A percentile compares a stretch with the other conserved stretches of the same genome.
Evolutionary conservation across 1,284 basidiomycete genomes (phyloP).

Genomic region (Schizophyllum amplum): DNA sequence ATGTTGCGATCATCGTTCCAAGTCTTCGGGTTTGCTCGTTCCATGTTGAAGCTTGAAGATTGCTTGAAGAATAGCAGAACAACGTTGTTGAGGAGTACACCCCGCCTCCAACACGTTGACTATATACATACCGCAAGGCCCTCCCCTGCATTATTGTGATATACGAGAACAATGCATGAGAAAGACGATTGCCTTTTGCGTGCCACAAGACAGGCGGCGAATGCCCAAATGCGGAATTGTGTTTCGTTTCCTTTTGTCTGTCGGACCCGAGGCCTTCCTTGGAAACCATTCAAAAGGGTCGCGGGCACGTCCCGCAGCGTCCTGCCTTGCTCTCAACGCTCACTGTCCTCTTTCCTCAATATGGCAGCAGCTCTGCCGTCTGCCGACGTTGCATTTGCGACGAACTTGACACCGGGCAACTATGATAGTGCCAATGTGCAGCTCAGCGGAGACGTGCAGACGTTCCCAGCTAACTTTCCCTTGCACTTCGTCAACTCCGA

Average conservation of each 20-base stretch:
- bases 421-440: constrained; percentile 2
- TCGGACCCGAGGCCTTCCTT: constrained; percentile 5
- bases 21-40: neutral
- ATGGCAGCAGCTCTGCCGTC: constrained; percentile 5
- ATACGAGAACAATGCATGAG: neutral
- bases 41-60: neutral
- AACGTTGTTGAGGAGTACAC: neutral
- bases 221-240: neutral
- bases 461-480: neutral
- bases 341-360: constrained; percentile 6
- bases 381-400: constrained; percentile 10
- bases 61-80: neutral
- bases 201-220: neutral
- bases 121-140: neutral
- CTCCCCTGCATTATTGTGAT: neutral
- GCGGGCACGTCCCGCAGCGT: neutral
- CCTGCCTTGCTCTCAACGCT: neutral
- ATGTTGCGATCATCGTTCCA: neutral
- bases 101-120: neutral
- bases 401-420: constrained; percentile 10
- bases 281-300: neutral
- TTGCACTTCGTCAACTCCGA: neutral
- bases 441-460: neutral
- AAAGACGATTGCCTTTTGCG: neutral
- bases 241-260: constrained; percentile 17